Conservation (phyloP, 345 rosid genomes). For the Melaleuca alternifolia region DNA sequence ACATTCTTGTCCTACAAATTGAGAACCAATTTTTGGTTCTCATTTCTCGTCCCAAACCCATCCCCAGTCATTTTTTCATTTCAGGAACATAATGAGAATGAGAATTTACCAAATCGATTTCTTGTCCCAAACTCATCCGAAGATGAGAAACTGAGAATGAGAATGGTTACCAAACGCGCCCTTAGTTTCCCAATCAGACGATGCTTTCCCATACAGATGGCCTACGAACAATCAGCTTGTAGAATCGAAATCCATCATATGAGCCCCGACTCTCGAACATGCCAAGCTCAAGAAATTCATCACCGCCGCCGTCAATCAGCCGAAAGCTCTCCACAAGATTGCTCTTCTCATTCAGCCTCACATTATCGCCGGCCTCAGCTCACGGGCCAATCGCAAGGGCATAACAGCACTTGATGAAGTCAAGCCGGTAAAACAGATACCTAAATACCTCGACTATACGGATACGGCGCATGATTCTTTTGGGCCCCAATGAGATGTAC, state of each 20-base stretch:
- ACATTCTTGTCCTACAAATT: too few relatives aligned
- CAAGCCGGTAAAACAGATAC: not conserved
- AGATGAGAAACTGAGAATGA: too few relatives aligned
- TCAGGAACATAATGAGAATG: too few relatives aligned
- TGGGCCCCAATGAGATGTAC: not conserved
- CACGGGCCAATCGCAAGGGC: constrained; percentile 6
- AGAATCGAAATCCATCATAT: constrained; percentile 2
- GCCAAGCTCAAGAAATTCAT: constrained; percentile 12
- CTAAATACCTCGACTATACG: not conserved
- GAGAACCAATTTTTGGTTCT: too few relatives aligned
- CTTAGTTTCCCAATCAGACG: constrained; percentile 2
- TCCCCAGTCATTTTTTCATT: too few relatives aligned
- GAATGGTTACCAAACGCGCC: too few relatives aligned
- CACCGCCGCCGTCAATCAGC: constrained; percentile 1
- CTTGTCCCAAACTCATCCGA: too few relatives aligned
- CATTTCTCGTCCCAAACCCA: too few relatives aligned
- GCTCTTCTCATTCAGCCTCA: constrained; percentile 9
- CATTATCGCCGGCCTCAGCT: constrained; percentile 6
- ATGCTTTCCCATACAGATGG: constrained; percentile 6
- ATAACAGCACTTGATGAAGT: not conserved
- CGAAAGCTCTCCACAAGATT: constrained; percentile 8
- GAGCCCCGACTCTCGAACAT: constrained; percentile 6
- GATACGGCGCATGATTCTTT: not conserved
- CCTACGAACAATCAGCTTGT: constrained; percentile 5
- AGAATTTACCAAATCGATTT: too few relatives aligned